Evolutionary conservation across 305 asterid genomes (phyloP).

Genomic region (Withania somnifera): DNA sequence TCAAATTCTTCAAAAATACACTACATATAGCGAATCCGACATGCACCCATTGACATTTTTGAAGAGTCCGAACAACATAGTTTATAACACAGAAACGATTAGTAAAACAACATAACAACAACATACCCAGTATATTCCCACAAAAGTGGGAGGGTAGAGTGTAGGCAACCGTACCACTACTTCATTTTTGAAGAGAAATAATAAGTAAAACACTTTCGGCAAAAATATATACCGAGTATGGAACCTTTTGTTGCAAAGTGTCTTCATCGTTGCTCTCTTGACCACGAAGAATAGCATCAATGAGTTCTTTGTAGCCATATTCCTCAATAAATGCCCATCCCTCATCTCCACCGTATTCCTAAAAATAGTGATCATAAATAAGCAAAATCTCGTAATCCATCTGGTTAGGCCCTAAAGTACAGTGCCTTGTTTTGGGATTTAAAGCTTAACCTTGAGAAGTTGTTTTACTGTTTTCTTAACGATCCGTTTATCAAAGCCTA

Average conservation of each 20-base stretch:
- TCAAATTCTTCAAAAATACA: too few relatives aligned
- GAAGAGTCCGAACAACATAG: too few relatives aligned
- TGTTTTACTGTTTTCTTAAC: conserved; percentile 14
- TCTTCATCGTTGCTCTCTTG: not conserved
- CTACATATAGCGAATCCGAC: too few relatives aligned
- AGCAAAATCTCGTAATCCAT: not conserved
- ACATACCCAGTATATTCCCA: too few relatives aligned
- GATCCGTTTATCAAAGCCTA: conserved; percentile 22
- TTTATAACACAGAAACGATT: not conserved
- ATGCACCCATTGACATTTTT: too few relatives aligned
- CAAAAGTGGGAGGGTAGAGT: too few relatives aligned
- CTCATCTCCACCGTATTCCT: conserved; percentile 45
- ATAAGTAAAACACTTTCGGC: not conserved
- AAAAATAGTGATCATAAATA: not conserved
- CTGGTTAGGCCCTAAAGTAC: too few relatives aligned
- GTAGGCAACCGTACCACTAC: too few relatives aligned
- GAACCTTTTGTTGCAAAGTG: conserved; percentile 2
- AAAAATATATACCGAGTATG: not conserved
- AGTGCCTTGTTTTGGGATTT: too few relatives aligned
- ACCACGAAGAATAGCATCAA: conserved; percentile 36
- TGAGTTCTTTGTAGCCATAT: conserved; percentile 26
- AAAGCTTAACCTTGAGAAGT: conserved; percentile 31
- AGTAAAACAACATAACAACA: too few relatives aligned
- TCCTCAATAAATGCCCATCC: conserved; percentile 54
- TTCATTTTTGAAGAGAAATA: too few relatives aligned